Evolutionary conservation across 1,284 basidiomycete species (phyloP).

Genomic region (Flammula alnicola): DNA sequence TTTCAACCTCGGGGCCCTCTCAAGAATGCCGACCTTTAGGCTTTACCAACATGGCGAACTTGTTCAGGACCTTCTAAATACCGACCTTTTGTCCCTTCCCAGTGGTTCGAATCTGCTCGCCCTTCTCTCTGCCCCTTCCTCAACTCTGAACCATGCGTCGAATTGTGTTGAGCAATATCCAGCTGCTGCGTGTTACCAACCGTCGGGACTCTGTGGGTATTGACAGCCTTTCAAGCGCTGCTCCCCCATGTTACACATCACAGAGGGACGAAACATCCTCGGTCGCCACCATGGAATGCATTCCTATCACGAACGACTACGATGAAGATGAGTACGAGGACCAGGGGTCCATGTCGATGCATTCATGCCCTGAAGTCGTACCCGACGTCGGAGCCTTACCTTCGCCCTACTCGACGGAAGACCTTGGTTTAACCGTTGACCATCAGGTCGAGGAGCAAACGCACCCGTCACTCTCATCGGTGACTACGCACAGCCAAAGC

Average conservation of each 20-base stretch:
- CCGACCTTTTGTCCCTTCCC: not conserved
- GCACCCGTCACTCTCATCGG: constrained; percentile 4
- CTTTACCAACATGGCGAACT: too few species aligned
- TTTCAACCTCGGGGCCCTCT: not conserved
- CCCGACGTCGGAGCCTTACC: constrained; percentile 13
- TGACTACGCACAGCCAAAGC: constrained; percentile 14
- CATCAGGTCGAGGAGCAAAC: not conserved
- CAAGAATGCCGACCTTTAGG: not conserved
- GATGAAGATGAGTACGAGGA: constrained; percentile 9
- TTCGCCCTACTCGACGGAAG: constrained; percentile 24
- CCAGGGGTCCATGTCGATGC: constrained; percentile 8
- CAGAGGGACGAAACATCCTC: not conserved
- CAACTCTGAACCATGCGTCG: not conserved
- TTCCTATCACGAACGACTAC: too few species aligned
- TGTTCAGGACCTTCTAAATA: not conserved
- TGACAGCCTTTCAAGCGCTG: not conserved
- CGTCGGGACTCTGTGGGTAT: not conserved
- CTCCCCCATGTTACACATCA: constrained; percentile 3
- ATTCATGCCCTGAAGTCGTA: constrained; percentile 9
- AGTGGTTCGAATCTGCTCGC: not conserved
- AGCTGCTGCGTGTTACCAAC: not conserved
- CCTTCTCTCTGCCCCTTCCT: not conserved
- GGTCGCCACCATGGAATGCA: too few species aligned
- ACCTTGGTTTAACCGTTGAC: constrained; percentile 12
- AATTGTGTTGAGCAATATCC: not conserved